Evolutionary conservation across 352 stramenopile genomes (phyloP).

Genomic region (Phytophthora pinifolia): DNA sequence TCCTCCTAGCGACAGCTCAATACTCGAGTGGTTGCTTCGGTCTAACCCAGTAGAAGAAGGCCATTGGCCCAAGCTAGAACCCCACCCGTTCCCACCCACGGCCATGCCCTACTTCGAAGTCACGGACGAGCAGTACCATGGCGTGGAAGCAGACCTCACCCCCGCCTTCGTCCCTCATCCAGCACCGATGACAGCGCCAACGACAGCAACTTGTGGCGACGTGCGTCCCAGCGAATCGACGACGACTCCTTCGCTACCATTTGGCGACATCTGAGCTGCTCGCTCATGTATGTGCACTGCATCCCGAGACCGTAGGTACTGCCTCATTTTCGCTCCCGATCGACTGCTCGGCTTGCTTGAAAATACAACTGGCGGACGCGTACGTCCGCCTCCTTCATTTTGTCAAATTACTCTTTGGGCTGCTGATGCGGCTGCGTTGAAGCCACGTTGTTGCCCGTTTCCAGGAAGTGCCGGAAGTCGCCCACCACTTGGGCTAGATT

Average conservation of each 20-base stretch:
- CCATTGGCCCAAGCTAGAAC: conserved; percentile 22
- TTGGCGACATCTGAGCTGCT: conserved; percentile 31
- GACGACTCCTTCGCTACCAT: conserved; percentile 26
- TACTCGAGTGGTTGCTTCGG: conserved; percentile 70
- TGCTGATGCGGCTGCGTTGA: conserved; percentile 23
- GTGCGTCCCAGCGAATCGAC: conserved; percentile 15
- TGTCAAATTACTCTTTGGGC: conserved; percentile 29
- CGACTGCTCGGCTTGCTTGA: conserved; percentile 16
- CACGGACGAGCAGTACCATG: conserved; percentile 45
- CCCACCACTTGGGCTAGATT: conserved; percentile 82
- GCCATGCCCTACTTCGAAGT: conserved; percentile 53
- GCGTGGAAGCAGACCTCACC: conserved; percentile 33
- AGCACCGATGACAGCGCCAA: background rate
- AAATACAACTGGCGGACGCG: conserved; percentile 32
- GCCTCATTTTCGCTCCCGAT: conserved; percentile 27
- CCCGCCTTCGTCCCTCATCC: conserved; percentile 33
- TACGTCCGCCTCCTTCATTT: conserved; percentile 26
- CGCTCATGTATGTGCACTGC: conserved; percentile 14
- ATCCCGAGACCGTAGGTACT: conserved; percentile 23
- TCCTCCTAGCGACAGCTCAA: conserved; percentile 30
- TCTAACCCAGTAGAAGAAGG: conserved; percentile 50
- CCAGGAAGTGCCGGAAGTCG: conserved; percentile 82
- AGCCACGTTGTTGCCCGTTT: conserved; percentile 53
- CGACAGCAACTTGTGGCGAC: conserved; percentile 19
- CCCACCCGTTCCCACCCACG: conserved; percentile 23